phyloP scores from a whole-genome alignment of 139 green algal genomes.

The Axilococcus clingmanii region DNA sequence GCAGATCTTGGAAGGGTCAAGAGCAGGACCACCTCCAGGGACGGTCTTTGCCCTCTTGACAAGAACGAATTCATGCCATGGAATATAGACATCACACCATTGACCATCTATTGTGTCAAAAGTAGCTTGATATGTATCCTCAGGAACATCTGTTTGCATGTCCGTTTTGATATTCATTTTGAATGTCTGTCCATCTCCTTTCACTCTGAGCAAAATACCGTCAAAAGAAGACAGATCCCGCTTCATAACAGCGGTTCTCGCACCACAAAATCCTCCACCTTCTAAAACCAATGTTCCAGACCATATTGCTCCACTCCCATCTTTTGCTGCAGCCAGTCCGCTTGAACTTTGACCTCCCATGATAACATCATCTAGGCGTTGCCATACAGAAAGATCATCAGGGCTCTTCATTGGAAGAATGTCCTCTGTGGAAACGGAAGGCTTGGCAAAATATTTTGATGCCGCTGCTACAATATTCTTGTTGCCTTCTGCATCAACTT shows the following conservation, averaged over 20 bases:
- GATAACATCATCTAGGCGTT: conserved; percentile 33
- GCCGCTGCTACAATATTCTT: conserved; percentile 29
- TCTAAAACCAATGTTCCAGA: conserved; percentile 60
- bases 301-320: conserved; percentile 52
- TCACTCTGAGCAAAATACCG: conserved; percentile 56
- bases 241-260: conserved; percentile 29
- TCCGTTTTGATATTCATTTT: conserved; percentile 88
- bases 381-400: conserved; percentile 41
- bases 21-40: conserved; percentile 29
- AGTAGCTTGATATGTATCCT: conserved; percentile 72
- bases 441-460: conserved; percentile 8
- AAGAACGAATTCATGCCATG: conserved; percentile 77
- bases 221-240: conserved; percentile 36
- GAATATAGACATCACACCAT: conserved; percentile 58
- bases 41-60: conserved; percentile 60
- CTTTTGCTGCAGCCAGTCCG: conserved; percentile 25
- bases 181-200: conserved; percentile 67
- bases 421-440: neutral
- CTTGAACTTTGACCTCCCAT: conserved; percentile 49
- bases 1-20: conserved; percentile 51
- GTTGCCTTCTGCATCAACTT: conserved; percentile 57
- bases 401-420: conserved; percentile 48
- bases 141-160: conserved; percentile 50
- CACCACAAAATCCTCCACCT: conserved; percentile 82
- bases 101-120: conserved; percentile 62